A percentile compares a stretch with the other conserved stretches of the same genome.
Conservation (phyloP, 2,329 filamentous ascomycete species). For the Berkeleyomyces basicola region DNA sequence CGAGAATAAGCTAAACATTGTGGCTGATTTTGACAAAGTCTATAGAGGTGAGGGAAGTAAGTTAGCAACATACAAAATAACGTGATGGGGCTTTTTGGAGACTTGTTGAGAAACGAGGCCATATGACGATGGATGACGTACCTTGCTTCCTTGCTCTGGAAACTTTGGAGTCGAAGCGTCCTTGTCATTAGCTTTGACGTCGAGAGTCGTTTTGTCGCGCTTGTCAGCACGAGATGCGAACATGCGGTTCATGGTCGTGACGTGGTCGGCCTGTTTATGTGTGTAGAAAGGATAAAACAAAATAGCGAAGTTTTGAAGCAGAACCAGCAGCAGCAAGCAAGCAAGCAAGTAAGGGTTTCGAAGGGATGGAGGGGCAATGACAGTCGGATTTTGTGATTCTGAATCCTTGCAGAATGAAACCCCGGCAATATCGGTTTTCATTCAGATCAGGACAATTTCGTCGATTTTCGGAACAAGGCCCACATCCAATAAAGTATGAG, state of each 20-base stretch:
- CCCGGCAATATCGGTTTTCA: neutral
- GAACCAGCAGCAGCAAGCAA: neutral
- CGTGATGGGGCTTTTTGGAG: neutral
- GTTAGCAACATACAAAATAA: neutral
- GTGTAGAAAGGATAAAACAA: neutral
- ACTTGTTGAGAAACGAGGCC: neutral
- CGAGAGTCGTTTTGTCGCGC: conserved; percentile 1
- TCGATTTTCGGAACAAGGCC: neutral
- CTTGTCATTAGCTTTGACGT: neutral
- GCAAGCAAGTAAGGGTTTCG: neutral
- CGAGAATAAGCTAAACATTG: conserved; percentile 4
- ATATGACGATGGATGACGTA: neutral
- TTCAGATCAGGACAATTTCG: neutral
- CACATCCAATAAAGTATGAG: neutral
- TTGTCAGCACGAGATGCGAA: conserved; percentile 8
- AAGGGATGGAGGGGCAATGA: neutral
- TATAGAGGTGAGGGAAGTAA: neutral
- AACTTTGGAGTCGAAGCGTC: neutral
- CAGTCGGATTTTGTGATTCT: no score
- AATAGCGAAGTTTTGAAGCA: neutral
- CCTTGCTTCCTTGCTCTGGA: conserved; percentile 5
- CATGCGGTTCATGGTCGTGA: conserved; percentile 5
- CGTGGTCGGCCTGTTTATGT: neutral
- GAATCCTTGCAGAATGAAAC: neutral
- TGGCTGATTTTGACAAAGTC: conserved; percentile 3